Base-by-base conservation (phyloP, 805 yeast genomes). In the Starmerella floricola region DNA sequence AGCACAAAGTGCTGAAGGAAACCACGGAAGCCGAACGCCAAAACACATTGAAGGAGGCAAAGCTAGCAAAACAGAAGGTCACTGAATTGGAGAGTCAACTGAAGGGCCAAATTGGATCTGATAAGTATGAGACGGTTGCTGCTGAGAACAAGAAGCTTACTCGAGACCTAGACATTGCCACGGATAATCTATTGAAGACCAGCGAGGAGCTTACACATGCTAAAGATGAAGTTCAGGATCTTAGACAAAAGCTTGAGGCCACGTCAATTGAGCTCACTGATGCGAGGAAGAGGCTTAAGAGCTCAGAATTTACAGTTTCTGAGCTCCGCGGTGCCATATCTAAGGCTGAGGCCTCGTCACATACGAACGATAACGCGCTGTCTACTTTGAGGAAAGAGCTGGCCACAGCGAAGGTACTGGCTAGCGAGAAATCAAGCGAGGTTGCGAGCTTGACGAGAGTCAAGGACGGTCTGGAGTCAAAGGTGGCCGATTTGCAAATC, bases 191-290 rank as follows among this genome's bases (percentile, higher is more conserved):
- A 23, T 19, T 39, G 40, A 36, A 40, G 13, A 12, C 37, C 6
- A 46, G 39, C 29, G 35, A 46, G 23, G 49, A 53, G 39, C 46
- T 56, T 15, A 21, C 35, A 3, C 34, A 45, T 13, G 55, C 33
- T n/a, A 28, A 20, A 11, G 11, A 18, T 16, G 26, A 34, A 16
- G n/a, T 26, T 20, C 26, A 28, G 16, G 26, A 19, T 5, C 15
- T 26, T 18, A 27, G 15, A 8, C 20, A 11, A 18, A 34, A 11
- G 16, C 17, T 27, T 6, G 17, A 18, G 20, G 24, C 18, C 12
- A 30, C 12, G 11, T 11, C 40, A 18, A n/a, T n/a, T n/a, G 18
- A 10, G 34, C 23, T 32, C 15, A 5, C 35, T 13, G 12, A 13
- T 5, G 17, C 13, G 3, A 20, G 29, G 8, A 12, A 13, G 27